A percentile compares a stretch with the other conserved stretches of the same genome.
Evolutionary conservation across 2,329 filamentous ascomycete genomes (phyloP).

Genomic region (Fusarium guadeloupense): DNA sequence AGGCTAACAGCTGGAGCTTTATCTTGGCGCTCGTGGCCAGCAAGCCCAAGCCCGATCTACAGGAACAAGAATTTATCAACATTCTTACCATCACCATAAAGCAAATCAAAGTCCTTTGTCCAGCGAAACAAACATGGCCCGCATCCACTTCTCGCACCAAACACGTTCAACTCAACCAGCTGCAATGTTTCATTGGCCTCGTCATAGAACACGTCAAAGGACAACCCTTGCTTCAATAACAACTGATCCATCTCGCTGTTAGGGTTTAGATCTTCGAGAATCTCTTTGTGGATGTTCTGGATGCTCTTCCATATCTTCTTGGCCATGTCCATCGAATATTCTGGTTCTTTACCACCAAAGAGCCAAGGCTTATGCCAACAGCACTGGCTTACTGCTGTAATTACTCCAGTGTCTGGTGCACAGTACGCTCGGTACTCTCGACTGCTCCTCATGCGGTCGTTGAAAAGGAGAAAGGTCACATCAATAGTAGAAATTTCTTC

Average conservation of each 20-base stretch:
- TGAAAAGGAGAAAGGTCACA: constrained; percentile 54
- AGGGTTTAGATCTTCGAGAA: constrained; percentile 2
- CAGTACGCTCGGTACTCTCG: constrained; percentile 57
- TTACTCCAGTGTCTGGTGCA: constrained; percentile 43
- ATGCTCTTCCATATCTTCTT: constrained; percentile 17
- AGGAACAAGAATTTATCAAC: no score
- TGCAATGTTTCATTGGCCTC: constrained; percentile 31
- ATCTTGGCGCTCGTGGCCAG: no score
- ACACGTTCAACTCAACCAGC: constrained; percentile 58
- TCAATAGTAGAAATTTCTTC: constrained; percentile 33
- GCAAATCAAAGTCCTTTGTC: constrained; percentile 39
- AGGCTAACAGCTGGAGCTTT: no score
- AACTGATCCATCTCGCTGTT: constrained; percentile 39
- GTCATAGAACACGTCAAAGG: constrained; percentile 55
- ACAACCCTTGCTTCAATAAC: constrained; percentile 52
- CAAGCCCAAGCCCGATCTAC: no score
- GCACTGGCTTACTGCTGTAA: constrained; percentile 55
- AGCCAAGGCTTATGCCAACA: constrained; percentile 51
- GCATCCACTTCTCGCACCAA: constrained; percentile 55
- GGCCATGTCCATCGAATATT: constrained; percentile 28
- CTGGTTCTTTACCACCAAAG: constrained; percentile 23
- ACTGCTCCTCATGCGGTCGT: constrained; percentile 49
- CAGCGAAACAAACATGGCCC: constrained; percentile 59
- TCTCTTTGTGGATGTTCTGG: constrained; percentile 5
- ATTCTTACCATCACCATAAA: constrained; percentile 6